Evolutionary conservation across 345 rosid species (phyloP).

Genomic region (Salix koriyanagi): DNA sequence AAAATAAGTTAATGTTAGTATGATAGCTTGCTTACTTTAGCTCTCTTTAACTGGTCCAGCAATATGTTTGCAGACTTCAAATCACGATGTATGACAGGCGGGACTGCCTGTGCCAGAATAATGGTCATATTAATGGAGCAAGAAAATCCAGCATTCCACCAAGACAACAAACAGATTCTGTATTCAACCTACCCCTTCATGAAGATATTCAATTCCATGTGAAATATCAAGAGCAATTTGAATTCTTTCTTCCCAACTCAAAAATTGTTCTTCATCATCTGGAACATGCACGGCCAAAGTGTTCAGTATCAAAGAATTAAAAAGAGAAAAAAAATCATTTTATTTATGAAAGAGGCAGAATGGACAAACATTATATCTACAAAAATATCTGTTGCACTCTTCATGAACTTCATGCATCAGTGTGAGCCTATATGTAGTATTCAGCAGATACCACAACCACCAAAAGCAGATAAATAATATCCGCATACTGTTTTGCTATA

Average conservation of each 20-base stretch:
- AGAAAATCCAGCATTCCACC: neutral
- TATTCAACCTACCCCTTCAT: conserved; percentile 65
- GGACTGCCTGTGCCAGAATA: conserved; percentile 63
- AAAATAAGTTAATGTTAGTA: conserved; percentile 2
- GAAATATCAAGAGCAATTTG: conserved; percentile 84
- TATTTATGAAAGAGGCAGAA: neutral
- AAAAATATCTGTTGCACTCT: too few species aligned
- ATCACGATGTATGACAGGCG: conserved; percentile 92
- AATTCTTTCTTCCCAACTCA: conserved; percentile 83
- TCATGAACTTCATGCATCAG: neutral
- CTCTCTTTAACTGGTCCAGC: conserved; percentile 81
- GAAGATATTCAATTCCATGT: conserved; percentile 92
- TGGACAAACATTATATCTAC: neutral
- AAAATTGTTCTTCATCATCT: conserved; percentile 45
- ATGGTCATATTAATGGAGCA: neutral
- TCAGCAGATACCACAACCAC: neutral
- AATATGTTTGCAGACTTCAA: conserved; percentile 90
- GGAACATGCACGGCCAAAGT: conserved; percentile 13
- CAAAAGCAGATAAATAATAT: neutral
- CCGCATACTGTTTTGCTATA: too few species aligned
- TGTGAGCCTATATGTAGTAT: neutral
- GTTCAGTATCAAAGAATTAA: conserved; percentile 4
- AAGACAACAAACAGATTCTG: neutral
- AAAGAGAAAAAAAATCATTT: neutral
- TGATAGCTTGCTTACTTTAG: conserved; percentile 51